Percentiles rank a stretch among this genome's conserved stretches.
Evolutionary conservation across 2,329 filamentous ascomycete genomes (phyloP).

Genomic region (Malbranchea zuffiana): DNA sequence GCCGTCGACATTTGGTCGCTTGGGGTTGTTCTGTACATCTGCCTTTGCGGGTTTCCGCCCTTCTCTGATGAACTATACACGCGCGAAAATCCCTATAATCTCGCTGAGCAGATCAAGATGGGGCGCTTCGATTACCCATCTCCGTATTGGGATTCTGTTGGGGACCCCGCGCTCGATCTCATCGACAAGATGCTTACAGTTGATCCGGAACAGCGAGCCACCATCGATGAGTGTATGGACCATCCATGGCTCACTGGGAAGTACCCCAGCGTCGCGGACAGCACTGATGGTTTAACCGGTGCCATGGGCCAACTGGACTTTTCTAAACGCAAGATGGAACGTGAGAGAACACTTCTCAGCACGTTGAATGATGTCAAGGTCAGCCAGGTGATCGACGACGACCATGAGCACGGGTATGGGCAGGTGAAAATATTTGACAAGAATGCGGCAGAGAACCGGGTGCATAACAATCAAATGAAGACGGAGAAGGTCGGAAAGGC

Average conservation of each 20-base stretch:
- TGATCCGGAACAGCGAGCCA: conserved; percentile 70
- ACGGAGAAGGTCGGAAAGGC: conserved; percentile 16
- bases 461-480: conserved; percentile 34
- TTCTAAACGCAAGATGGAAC: conserved; percentile 62
- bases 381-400: conserved; percentile 44
- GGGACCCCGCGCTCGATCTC: conserved; percentile 77
- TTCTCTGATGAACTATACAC: conserved; percentile 90
- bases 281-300: conserved; percentile 84
- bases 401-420: conserved; percentile 26
- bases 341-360: conserved; percentile 77
- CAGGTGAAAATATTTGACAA: conserved; percentile 66
- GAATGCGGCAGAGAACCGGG: conserved; percentile 45
- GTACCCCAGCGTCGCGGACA: conserved; percentile 57
- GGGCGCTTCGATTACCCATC: conserved; percentile 90
- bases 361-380: conserved; percentile 65
- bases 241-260: conserved; percentile 77
- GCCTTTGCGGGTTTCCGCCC: conserved; percentile 88
- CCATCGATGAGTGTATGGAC: conserved; percentile 77
- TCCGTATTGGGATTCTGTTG: conserved; percentile 86
- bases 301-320: conserved; percentile 75
- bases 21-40: conserved; percentile 96
- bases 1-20: conserved; percentile 95
- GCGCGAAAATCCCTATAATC: conserved; percentile 67
- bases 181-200: conserved; percentile 94
- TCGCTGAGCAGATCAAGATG: conserved; percentile 81